phyloP scores from a whole-genome alignment of 2,329 filamentous ascomycete species.

The Grosmannia huntii region DNA sequence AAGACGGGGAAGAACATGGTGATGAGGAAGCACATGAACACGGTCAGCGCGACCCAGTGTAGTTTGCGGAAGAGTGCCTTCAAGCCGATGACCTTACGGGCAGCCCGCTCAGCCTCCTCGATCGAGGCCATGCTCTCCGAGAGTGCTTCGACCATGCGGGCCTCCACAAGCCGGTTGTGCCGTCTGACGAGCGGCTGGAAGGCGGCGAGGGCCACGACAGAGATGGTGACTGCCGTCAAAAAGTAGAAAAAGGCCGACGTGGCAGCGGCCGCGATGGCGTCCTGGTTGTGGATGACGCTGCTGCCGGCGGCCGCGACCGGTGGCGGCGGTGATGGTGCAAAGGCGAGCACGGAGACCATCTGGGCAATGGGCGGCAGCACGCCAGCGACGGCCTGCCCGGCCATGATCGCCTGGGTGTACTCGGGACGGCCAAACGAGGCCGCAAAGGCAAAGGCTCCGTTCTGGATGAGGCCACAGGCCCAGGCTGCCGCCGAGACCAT shows the following conservation, averaged over 20 bases:
- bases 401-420: constrained; percentile 95
- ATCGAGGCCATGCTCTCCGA: constrained; percentile 36
- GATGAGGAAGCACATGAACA: constrained; percentile 68
- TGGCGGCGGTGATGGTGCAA: constrained; percentile 28
- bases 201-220: constrained; percentile 52
- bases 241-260: constrained; percentile 85
- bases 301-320: neutral
- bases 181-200: constrained; percentile 61
- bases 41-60: constrained; percentile 60
- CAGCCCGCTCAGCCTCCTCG: constrained; percentile 38
- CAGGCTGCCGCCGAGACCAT: constrained; percentile 72
- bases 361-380: constrained; percentile 82
- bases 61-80: constrained; percentile 62
- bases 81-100: constrained; percentile 40
- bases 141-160: constrained; percentile 33
- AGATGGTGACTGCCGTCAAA: constrained; percentile 70
- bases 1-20: constrained; percentile 96
- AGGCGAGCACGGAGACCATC: constrained; percentile 65
- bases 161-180: constrained; percentile 39
- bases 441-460: constrained; percentile 86
- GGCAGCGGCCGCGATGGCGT: constrained; percentile 25
- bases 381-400: constrained; percentile 81
- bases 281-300: constrained; percentile 15
- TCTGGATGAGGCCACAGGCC: constrained; percentile 79
- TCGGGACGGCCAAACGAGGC: constrained; percentile 72